Conservation (phyloP, 352 stramenopile species). For the Phytopythium ostracodes region DNA sequence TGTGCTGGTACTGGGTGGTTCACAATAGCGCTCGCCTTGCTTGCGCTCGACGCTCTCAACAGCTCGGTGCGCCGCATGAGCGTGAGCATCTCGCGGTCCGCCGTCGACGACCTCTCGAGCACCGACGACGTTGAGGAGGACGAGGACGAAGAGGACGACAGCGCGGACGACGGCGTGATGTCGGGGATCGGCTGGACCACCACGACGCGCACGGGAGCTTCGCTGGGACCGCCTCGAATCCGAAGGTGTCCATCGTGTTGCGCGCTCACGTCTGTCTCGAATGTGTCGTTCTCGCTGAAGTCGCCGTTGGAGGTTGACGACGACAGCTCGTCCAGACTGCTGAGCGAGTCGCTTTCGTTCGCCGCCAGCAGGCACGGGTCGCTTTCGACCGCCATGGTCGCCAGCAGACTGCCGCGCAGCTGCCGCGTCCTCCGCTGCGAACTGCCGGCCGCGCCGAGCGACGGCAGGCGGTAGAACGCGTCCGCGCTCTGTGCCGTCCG, state of each 20-base stretch:
- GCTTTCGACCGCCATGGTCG: constrained; percentile 6
- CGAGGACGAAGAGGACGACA: constrained; percentile 2
- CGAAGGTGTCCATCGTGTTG: not conserved
- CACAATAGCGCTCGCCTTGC: not conserved
- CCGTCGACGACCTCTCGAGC: constrained; percentile 7
- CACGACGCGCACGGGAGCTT: constrained; percentile 1
- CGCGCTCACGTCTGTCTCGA: not conserved
- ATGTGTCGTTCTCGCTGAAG: constrained; percentile 4
- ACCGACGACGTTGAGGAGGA: constrained; percentile 6
- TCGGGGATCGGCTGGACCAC: not conserved
- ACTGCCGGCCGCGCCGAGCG: not conserved
- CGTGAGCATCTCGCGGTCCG: constrained; percentile 6
- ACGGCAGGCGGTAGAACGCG: constrained; percentile 7
- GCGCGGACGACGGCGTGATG: constrained; percentile 3
- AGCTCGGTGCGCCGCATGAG: constrained; percentile 7
- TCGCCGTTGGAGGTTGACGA: constrained; percentile 5
- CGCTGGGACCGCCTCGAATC: not conserved
- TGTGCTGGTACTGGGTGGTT: not conserved
- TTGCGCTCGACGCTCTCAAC: not conserved
- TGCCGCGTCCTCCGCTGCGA: not conserved
- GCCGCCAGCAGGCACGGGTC: constrained; percentile 23
- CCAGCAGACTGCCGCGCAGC: constrained; percentile 2
- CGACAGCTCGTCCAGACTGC: constrained; percentile 23
- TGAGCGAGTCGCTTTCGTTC: constrained; percentile 13
- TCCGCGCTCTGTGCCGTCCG: constrained; percentile 3